These are phyloP conservation scores for Corniculantispora saksenae DNA, from an alignment of 2,329 filamentous ascomycete species.

Conservation along the genomic window DNA sequence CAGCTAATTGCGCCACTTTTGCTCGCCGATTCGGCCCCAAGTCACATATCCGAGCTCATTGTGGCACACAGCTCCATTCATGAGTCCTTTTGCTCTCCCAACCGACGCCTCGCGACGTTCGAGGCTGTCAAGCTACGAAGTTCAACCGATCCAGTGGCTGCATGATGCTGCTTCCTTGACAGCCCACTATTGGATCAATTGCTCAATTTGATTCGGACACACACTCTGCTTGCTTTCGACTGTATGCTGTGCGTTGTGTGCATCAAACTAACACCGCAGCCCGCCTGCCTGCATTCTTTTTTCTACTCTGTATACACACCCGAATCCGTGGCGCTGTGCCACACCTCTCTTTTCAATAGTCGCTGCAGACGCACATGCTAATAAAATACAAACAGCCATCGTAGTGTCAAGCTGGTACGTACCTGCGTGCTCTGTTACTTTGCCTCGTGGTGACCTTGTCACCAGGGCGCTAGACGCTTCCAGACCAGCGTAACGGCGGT, in stretches of 20 bases:
- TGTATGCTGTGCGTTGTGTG: too few relatives aligned
- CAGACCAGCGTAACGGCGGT: slow-evolving; percentile 3
- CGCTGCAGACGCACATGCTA: neutral
- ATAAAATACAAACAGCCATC: neutral
- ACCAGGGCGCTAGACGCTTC: neutral
- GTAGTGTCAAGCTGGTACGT: too few relatives aligned
- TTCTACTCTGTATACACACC: neutral
- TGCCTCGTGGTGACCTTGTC: neutral
- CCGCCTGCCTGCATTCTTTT: neutral
- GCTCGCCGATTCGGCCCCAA: neutral
- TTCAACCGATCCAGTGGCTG: neutral
- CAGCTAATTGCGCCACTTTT: neutral
- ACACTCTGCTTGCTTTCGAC: too few relatives aligned
- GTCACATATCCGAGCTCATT: neutral
- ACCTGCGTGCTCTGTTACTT: neutral
- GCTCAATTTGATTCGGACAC: neutral
- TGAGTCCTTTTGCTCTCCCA: neutral
- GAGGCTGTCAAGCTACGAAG: neutral
- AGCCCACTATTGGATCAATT: neutral
- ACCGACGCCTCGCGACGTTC: neutral
- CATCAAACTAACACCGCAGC: too few relatives aligned
- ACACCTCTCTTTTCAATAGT: neutral
- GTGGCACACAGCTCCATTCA: neutral
- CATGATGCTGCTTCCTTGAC: neutral
- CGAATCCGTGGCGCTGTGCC: neutral